Evolutionary conservation across 768 basidiomycete genomes (phyloP), one percentile per base, ranked within the genome.

Genomic region (Russula ochroleuca): DNA sequence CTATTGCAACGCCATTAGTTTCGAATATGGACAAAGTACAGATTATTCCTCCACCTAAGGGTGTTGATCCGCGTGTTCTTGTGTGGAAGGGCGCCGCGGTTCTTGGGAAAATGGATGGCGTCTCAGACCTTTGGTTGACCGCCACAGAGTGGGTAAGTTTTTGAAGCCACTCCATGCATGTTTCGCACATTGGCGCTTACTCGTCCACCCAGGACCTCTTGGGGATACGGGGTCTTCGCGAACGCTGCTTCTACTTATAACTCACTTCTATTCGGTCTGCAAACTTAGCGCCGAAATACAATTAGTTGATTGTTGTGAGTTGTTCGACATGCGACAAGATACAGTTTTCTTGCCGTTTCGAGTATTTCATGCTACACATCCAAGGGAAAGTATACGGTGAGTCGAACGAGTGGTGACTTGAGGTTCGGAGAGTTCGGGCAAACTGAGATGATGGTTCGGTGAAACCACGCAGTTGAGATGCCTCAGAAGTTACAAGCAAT

Each of bases 21-120:
- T 81, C 83, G 17, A 87, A 86, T 71, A 92, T 94, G 85, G 88
- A 90, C 71, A 90, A 89, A 69, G 89, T 96, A 8, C 85, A 88
- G 67, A 91, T 97, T 63, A 90, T 98, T 51, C 92, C 94, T n/a
- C 89, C 94, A 2, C 94, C 95, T 1, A 90, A 94, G 72, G 92
- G 94, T 64, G 75, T 98, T 49, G 94, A 98, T 74, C 93, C 92
- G 6, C 83, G 85, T 28, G 86, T 93, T 41, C 81, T 98, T 37
- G 86, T 86, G 17, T 99, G 97, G 97, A 98, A 98, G 74, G 97
- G 97, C 11, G 93, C 88, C 7, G 84, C 88, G 9, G 92, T 95
- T 14, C 83, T 98, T 47, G 91, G 88, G 31, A 92, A 92, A 75
- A 89, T 98, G 84, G 97, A 99, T 57, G 85, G 86, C 3, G 85